Evolutionary conservation across 2,329 filamentous ascomycete species (phyloP).

Genomic region (Colletotrichum liriopes): DNA sequence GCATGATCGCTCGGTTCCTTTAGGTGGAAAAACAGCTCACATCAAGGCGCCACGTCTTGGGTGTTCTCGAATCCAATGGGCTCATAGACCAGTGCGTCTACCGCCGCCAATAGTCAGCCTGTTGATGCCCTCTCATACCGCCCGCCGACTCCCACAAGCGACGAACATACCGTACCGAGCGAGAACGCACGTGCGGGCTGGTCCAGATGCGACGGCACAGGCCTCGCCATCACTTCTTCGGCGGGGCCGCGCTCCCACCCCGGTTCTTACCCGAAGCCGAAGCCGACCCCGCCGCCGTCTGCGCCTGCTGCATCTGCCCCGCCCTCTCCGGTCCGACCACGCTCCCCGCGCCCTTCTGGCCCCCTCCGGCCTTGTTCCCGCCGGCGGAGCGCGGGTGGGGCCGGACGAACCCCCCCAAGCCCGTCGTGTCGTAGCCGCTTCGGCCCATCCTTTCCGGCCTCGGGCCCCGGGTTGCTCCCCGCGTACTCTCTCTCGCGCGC

Average conservation of each 20-base stretch:
- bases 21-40: neutral
- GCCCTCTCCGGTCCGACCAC: neutral
- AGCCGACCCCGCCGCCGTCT: constrained; percentile 4
- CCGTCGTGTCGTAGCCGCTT: constrained; percentile 39
- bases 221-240: constrained; percentile 2
- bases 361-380: constrained; percentile 1
- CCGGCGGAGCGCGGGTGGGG: neutral
- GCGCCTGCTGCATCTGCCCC: neutral
- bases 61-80: neutral
- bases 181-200: neutral
- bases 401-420: constrained; percentile 6
- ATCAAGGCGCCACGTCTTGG: neutral
- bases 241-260: constrained; percentile 1
- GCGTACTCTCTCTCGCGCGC: neutral
- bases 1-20: neutral
- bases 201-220: neutral
- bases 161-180: neutral
- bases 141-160: neutral
- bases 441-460: constrained; percentile 36
- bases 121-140: neutral
- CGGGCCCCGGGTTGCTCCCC: neutral
- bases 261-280: constrained; percentile 10
- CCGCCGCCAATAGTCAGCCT: neutral
- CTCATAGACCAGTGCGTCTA: neutral
- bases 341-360: neutral